Percentiles rank a stretch among this genome's conserved stretches.
phyloP scores from a whole-genome alignment of 805 yeast genomes.

The Saccharomycopsis malanga region DNA sequence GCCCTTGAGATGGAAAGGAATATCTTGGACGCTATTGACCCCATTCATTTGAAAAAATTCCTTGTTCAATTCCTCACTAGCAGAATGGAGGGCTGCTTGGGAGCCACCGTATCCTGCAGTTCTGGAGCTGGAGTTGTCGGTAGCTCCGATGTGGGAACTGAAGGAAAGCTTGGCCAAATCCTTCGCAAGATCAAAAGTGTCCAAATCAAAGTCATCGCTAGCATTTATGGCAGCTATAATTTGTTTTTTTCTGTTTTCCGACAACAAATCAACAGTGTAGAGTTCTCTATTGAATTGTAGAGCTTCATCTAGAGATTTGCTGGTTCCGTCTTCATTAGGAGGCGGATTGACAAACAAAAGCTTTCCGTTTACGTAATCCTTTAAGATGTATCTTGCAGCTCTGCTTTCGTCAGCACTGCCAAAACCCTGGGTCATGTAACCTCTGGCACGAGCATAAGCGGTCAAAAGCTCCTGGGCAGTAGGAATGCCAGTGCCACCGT shows the following conservation, averaged over 20 bases:
- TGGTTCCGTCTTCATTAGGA: conserved; percentile 59
- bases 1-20: conserved; percentile 64
- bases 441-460: conserved; percentile 94
- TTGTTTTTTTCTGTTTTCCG: conserved; percentile 70
- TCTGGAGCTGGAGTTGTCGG: conserved; percentile 36
- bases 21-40: conserved; percentile 53
- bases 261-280: conserved; percentile 56
- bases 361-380: conserved; percentile 93
- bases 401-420: conserved; percentile 96
- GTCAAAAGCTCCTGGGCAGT: conserved; percentile 82
- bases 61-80: conserved; percentile 75
- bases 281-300: conserved; percentile 67
- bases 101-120: conserved; percentile 68
- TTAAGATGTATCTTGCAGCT: conserved; percentile 85
- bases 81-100: conserved; percentile 70
- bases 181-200: conserved; percentile 54
- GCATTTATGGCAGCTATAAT: conserved; percentile 52
- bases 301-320: conserved; percentile 44
- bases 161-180: conserved; percentile 72
- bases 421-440: conserved; percentile 94
- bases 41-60: conserved; percentile 73
- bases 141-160: conserved; percentile 63
- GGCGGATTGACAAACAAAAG: conserved; percentile 83
- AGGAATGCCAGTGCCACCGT: conserved; percentile 86
- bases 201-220: conserved; percentile 34